phyloP scores from a whole-genome alignment of 140 eudicot species.

The Ambrosia hybrid region DNA sequence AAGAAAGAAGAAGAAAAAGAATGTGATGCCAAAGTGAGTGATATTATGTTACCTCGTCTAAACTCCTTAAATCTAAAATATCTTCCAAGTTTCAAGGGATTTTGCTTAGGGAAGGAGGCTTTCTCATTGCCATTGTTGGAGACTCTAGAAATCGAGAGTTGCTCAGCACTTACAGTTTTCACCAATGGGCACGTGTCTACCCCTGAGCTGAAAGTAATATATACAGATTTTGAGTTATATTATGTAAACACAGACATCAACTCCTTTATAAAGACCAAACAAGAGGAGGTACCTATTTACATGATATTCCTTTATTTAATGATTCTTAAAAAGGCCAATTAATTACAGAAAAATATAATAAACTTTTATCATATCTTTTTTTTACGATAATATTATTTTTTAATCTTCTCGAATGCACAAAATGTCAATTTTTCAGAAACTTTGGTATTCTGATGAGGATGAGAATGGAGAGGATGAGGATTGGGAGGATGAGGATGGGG shows the following conservation, averaged over 20 bases:
- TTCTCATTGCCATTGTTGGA: neutral
- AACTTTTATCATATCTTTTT: too few species aligned
- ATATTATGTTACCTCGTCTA: slow-evolving; percentile 2
- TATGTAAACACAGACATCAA: neutral
- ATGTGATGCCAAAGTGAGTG: neutral
- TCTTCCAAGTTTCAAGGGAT: neutral
- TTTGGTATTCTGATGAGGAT: too few species aligned
- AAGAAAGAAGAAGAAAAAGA: neutral
- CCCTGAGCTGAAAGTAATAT: neutral
- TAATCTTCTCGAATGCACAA: too few species aligned
- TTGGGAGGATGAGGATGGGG: too few species aligned
- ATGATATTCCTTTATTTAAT: neutral
- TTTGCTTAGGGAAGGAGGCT: neutral
- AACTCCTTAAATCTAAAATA: neutral
- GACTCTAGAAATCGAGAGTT: neutral
- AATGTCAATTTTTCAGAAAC: too few species aligned
- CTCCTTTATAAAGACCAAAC: neutral
- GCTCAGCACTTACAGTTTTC: neutral
- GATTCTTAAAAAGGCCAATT: neutral
- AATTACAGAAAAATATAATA: too few species aligned
- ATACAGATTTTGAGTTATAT: neutral
- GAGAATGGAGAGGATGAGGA: too few species aligned
- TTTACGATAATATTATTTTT: too few species aligned
- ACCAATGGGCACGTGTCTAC: neutral
- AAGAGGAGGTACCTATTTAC: neutral